Evolutionary conservation across 2,329 filamentous ascomycete genomes (phyloP), one percentile per base, ranked within the genome.

Genomic region (Aspergillus sp.): DNA sequence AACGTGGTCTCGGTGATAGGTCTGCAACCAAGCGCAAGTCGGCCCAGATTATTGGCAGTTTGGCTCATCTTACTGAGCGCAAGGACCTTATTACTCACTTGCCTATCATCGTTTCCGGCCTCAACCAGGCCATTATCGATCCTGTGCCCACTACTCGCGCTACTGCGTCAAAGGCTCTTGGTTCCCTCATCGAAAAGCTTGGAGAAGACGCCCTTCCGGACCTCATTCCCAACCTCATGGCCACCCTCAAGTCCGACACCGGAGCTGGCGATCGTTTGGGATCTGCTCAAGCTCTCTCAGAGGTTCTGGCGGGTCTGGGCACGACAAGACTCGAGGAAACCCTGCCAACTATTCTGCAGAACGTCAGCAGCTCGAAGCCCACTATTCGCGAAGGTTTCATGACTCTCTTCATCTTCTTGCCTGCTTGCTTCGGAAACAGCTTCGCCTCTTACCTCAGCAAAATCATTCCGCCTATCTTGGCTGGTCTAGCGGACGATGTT

Each of bases 341-440:
- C 5, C 82, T 99, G 50, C 96, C 95, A 45, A 97, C 94, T 13
- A 97, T 99, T 69, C 81, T 99, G 46, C 94, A 98, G 72, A 99
- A 99, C 72, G 94, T 97, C 67, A 89, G 92, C 69, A 98, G 94
- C 71, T 87, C 90, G 68, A 97, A 97, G 79, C 77, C 95, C 19
- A 88, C 93, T 58, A 92, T 99, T 66, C 89, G 95, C 71, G 95
- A 99, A 83, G 95, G 95, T 50, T 99, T 99, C 82, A 99, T 99
- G 95, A 97, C 95, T 7, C 85, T 99, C 46, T 99, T 99, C 80
- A 98, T 99, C 68, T 99, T 97, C 85, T 87, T 99, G 81, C 95
- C 95, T 13, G 95, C 97, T 57, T 99, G 95, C 80, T 99, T 99
- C 72, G 95, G 95, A 72, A 99, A 99, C 84, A 96, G 93, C 77